Evolutionary conservation across 371 early-diverging fungal species (phyloP).

Genomic region (Fennellomyces sp.): DNA sequence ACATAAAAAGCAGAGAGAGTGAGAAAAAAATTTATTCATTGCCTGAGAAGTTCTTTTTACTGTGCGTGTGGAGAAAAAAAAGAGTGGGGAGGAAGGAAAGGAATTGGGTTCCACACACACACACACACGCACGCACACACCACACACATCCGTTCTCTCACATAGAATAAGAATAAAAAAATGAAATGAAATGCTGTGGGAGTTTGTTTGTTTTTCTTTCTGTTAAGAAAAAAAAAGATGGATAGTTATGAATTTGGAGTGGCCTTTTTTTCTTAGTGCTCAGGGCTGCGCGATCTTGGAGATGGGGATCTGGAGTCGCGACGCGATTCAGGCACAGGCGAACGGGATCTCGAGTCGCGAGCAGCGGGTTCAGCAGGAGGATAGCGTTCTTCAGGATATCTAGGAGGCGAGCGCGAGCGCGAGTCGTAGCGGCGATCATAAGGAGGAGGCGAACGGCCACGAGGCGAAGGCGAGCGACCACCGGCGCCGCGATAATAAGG

Average conservation of each 20-base stretch:
- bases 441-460: conserved; percentile 25
- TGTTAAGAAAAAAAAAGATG: too few relatives aligned
- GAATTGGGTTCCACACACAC: too few relatives aligned
- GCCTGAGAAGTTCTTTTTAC: too few relatives aligned
- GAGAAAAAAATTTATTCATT: too few relatives aligned
- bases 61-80: neutral
- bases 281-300: conserved; percentile 7
- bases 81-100: neutral
- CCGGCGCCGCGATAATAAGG: conserved; percentile 17
- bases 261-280: neutral
- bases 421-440: conserved; percentile 22
- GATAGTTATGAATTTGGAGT: neutral
- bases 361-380: conserved; percentile 10
- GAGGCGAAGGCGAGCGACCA: conserved; percentile 20
- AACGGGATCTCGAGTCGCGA: conserved; percentile 12
- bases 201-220: neutral
- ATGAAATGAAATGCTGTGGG: too few relatives aligned
- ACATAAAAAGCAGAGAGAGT: too few relatives aligned
- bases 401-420: conserved; percentile 24
- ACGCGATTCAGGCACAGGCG: conserved; percentile 13
- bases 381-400: conserved; percentile 18
- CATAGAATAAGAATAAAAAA: neutral
- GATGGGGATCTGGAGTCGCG: conserved; percentile 10
- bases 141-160: neutral
- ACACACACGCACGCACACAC: neutral